Evolutionary conservation across 176 grass and related monocot genomes (phyloP), one percentile per base, ranked within the genome.

Genomic region (Rhipidocladum racemiflorum): DNA sequence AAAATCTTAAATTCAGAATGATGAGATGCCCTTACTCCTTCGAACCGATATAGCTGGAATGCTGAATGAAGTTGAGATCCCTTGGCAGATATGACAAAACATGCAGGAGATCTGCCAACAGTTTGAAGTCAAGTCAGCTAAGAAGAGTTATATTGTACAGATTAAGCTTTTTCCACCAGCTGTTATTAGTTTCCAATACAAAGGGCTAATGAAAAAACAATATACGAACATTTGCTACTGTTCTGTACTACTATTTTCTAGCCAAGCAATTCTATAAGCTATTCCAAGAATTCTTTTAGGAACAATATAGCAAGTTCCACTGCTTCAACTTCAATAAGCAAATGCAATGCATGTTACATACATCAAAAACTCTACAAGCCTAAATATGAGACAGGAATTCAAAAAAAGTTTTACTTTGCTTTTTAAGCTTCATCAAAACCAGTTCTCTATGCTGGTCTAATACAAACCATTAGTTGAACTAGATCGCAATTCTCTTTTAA

Each of bases 21-120:
- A 75, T 72, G 24, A 63, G 43, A 65, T 86, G 43, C 21, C 39
- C 91, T 85, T 98, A 98, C 92, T 98, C 88, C 88, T 86, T 95
- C 92, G 90, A 91, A 79, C 95, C 88, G 44, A 98, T 91, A 85
- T 98, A 98, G 87, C 88, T 91, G 28, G 90, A 73, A 78, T 98
- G 95, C 63, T 93, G 90, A 82, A 98, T 85, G 86, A 98, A 98
- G 88, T 93, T 98, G 75, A 98, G 93, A 86, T 98, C 90, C 72
- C 55, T 95, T 13, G 92, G 92, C 78, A 98, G 39, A 68, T 93
- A 98, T 74, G 92, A 98, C 53, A 95, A 98, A 71, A 98, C 88
- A 91, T 98, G 95, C 46, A 98, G 87, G 21, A 95, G 90, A 88
- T 98, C 95, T 98, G 88, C 49, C 66, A 81, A 86, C 34, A 83